Percentiles rank a stretch among this genome's conserved stretches.
Evolutionary conservation across 805 yeast species (phyloP).

Genomic region (Kluyveromyces aestuarii): DNA sequence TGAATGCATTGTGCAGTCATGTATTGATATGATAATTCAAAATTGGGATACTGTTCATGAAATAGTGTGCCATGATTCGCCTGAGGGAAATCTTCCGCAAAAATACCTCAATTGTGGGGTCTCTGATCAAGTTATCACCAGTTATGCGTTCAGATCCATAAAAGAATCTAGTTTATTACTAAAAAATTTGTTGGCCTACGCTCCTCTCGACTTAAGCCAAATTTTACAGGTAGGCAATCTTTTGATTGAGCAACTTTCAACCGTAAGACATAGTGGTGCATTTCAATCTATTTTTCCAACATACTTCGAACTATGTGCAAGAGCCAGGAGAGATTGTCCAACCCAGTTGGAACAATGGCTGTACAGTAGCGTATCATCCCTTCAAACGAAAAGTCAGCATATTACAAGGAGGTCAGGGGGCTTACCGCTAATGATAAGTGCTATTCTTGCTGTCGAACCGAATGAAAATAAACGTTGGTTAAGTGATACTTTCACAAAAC

Average conservation of each 20-base stretch:
- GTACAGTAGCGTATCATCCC: constrained; percentile 39
- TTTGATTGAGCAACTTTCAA: constrained; percentile 56
- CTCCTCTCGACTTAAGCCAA: constrained; percentile 19
- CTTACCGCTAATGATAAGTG: constrained; percentile 70
- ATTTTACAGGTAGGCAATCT: constrained; percentile 38
- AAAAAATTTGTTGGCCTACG: constrained; percentile 33
- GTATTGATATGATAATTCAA: constrained; percentile 14
- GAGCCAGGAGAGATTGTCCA: constrained; percentile 37
- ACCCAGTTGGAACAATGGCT: constrained; percentile 51
- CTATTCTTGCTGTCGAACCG: constrained; percentile 49
- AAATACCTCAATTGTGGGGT: constrained; percentile 32
- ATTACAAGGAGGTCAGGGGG: constrained; percentile 93
- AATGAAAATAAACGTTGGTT: constrained; percentile 33
- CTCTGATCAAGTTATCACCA: constrained; percentile 41
- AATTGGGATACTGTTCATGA: constrained; percentile 32
- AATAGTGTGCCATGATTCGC: constrained; percentile 57
- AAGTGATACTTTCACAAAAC: constrained; percentile 38
- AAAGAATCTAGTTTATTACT: constrained; percentile 63
- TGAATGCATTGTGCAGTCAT: not conserved
- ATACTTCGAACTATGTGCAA: constrained; percentile 53
- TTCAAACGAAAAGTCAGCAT: constrained; percentile 51
- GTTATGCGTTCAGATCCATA: constrained; percentile 75
- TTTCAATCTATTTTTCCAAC: constrained; percentile 83
- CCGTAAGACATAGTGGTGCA: constrained; percentile 85
- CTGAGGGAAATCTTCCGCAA: constrained; percentile 54